These are phyloP conservation scores for Sugiyamaella qingdaonensis DNA, from an alignment of 805 yeast genomes.

Conservation along the genomic window DNA sequence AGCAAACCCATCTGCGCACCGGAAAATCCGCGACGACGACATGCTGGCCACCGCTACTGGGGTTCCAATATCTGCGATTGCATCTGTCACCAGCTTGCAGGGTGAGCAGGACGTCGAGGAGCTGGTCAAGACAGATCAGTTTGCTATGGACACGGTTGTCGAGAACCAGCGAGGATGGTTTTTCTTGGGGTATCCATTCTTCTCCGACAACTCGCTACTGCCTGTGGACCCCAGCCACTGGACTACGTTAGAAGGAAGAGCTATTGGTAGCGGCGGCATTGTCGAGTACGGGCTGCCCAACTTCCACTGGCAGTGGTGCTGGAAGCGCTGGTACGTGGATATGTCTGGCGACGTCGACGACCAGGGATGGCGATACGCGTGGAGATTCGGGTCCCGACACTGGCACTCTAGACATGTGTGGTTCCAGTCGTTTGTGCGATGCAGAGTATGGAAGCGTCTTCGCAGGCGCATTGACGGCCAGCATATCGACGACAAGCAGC, in stretches of 20 bases:
- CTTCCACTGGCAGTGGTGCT: slow-evolving; percentile 59
- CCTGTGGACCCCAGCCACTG: slow-evolving; percentile 38
- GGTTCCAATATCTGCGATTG: background rate
- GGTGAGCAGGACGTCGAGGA: slow-evolving; percentile 13
- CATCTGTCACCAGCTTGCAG: slow-evolving; percentile 4
- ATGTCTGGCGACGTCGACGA: slow-evolving; percentile 72
- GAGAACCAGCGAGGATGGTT: slow-evolving; percentile 42
- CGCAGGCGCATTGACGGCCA: slow-evolving; percentile 4
- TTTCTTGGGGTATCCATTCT: slow-evolving; percentile 36
- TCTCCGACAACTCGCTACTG: slow-evolving; percentile 33
- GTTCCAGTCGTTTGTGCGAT: slow-evolving; percentile 59
- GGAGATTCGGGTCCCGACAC: slow-evolving; percentile 41
- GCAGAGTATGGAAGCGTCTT: slow-evolving; percentile 59
- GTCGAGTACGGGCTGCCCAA: slow-evolving; percentile 45
- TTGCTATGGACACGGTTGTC: slow-evolving; percentile 29
- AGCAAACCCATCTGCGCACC: background rate
- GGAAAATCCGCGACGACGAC: background rate
- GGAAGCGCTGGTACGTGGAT: slow-evolving; percentile 70
- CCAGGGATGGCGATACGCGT: slow-evolving; percentile 77
- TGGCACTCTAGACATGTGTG: slow-evolving; percentile 62
- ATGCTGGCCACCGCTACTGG: background rate
- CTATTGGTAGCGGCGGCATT: slow-evolving; percentile 32
- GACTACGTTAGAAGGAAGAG: slow-evolving; percentile 30
- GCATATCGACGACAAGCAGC: background rate
- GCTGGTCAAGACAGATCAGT: slow-evolving; percentile 6